These are phyloP conservation scores for Mycena indigotica DNA, from an alignment of 768 basidiomycete species.

Conservation along the genomic window DNA sequence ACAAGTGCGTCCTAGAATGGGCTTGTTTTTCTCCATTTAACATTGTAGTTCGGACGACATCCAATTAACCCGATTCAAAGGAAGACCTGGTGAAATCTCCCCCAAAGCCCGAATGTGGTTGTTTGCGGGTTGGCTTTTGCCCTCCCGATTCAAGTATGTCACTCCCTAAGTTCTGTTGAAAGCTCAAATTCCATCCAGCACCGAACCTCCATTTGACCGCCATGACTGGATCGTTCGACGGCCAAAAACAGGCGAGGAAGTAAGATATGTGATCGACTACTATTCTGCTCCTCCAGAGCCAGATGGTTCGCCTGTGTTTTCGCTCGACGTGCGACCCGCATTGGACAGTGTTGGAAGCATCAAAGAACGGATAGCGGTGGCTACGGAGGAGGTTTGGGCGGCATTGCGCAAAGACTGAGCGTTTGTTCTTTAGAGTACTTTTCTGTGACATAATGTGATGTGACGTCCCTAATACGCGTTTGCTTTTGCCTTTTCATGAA, in stretches of 20 bases:
- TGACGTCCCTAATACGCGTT: conserved; percentile 19
- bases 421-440: conserved; percentile 9
- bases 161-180: neutral
- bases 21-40: neutral
- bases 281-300: conserved; percentile 89
- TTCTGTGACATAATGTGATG: conserved; percentile 25
- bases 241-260: conserved; percentile 74
- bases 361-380: conserved; percentile 69
- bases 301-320: conserved; percentile 93
- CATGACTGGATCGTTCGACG: conserved; percentile 97
- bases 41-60: conserved; percentile 60
- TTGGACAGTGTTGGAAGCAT: conserved; percentile 82
- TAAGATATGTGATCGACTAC: conserved; percentile 98
- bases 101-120: conserved; percentile 91
- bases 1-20: conserved; percentile 49
- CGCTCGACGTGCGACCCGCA: conserved; percentile 93
- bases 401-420: conserved; percentile 38
- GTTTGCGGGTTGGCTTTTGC: conserved; percentile 86
- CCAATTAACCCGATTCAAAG: conserved; percentile 82
- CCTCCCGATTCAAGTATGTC: conserved; percentile 85
- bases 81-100: conserved; percentile 88
- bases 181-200: conserved; percentile 46
- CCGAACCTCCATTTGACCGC: conserved; percentile 93
- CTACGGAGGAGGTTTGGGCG: conserved; percentile 71
- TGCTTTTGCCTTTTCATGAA: conserved; percentile 33